Evolutionary conservation across 345 rosid species (phyloP).

Genomic region (Sonneratia alba): DNA sequence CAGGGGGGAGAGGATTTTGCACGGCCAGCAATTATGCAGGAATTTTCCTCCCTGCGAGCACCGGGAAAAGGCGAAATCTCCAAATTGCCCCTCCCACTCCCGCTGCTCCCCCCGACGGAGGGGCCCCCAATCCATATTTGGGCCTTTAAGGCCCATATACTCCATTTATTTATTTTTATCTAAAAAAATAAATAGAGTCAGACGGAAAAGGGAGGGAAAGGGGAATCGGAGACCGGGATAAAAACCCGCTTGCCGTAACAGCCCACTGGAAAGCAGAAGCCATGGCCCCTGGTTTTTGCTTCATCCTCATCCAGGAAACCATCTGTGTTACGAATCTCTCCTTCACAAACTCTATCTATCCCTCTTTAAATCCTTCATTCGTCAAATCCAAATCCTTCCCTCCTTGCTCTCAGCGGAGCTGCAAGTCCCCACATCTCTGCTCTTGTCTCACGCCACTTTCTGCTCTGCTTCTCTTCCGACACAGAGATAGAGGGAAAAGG

Average conservation of each 20-base stretch:
- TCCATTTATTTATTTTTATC: no score
- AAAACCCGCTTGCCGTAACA: neutral
- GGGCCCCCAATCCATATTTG: no score
- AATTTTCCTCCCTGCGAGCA: neutral
- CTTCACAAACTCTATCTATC: conserved; percentile 11
- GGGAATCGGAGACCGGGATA: neutral
- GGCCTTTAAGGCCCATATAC: no score
- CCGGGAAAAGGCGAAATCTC: no score
- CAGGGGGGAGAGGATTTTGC: neutral
- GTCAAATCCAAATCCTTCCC: conserved; percentile 7
- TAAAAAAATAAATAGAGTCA: neutral
- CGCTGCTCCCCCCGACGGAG: no score
- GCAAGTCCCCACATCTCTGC: neutral
- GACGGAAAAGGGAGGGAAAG: neutral
- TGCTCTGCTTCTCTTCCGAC: neutral
- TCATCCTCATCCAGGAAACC: conserved; percentile 13
- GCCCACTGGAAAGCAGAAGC: conserved; percentile 35
- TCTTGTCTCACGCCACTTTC: neutral
- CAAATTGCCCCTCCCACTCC: no score
- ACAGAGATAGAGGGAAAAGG: neutral
- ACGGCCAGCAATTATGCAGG: neutral
- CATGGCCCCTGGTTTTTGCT: conserved; percentile 71
- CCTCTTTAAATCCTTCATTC: conserved; percentile 1
- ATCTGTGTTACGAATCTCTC: conserved; percentile 6
- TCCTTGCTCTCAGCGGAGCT: neutral